phyloP scores from a whole-genome alignment of 768 basidiomycete species.

The Psilocybe sp. region DNA sequence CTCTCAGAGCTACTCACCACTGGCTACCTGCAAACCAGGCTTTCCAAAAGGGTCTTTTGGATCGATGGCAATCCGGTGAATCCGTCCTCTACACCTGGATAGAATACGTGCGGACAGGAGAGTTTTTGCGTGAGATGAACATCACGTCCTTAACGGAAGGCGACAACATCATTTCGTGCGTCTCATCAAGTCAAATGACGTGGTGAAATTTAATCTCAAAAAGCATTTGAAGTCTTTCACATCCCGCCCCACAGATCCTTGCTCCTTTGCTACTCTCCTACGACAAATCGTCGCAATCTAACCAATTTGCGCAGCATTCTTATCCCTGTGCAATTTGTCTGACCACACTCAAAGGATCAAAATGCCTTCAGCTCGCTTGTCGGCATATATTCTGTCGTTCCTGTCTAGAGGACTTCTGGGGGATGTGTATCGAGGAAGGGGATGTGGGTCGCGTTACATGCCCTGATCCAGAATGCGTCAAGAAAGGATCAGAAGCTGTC shows the following conservation, averaged over 20 bases:
- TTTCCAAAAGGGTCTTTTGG: conserved; percentile 39
- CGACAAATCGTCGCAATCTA: conserved; percentile 43
- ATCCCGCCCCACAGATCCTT: conserved; percentile 56
- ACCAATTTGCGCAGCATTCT: conserved; percentile 59
- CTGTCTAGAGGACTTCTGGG: conserved; percentile 83
- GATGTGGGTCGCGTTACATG: conserved; percentile 75
- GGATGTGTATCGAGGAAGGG: conserved; percentile 76
- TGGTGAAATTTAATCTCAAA: conserved; percentile 4
- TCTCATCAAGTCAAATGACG: conserved; percentile 6
- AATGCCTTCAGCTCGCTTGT: conserved; percentile 70
- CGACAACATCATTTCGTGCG: conserved; percentile 36
- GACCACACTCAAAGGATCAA: conserved; percentile 66
- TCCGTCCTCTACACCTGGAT: conserved; percentile 68
- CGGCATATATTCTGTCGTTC: conserved; percentile 80
- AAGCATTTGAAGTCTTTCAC: conserved; percentile 40
- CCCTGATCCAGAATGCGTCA: conserved; percentile 79
- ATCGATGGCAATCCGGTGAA: conserved; percentile 61
- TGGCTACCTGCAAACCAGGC: conserved; percentile 50
- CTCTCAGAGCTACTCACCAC: conserved; percentile 51
- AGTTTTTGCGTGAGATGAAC: conserved; percentile 51
- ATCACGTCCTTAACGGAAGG: conserved; percentile 28
- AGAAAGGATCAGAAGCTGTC: conserved; percentile 51
- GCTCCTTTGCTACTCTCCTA: conserved; percentile 44
- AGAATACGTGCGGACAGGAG: conserved; percentile 66
- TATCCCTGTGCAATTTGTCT: conserved; percentile 81